Evolutionary conservation across 768 basidiomycete species (phyloP).

Genomic region (Hypholoma sublateritium): DNA sequence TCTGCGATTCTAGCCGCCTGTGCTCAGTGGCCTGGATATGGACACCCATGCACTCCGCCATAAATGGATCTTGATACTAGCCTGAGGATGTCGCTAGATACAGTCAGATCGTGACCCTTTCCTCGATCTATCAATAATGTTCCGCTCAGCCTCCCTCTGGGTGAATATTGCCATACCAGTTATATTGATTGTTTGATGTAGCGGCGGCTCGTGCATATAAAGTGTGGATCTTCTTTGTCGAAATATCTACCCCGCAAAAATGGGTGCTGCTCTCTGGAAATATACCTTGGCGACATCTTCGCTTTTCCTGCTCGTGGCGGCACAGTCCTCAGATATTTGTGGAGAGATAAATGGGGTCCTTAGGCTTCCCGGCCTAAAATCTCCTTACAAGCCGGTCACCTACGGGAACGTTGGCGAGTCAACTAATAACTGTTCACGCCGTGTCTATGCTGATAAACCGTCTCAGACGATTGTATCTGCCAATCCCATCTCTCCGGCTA

Average conservation of each 20-base stretch:
- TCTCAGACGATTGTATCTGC: conserved; percentile 43
- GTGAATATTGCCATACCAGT: not conserved
- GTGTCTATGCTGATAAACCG: not conserved
- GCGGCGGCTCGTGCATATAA: not conserved
- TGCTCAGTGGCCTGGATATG: too few relatives aligned
- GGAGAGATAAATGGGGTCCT: conserved; percentile 34
- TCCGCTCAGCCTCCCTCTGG: not conserved
- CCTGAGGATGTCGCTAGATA: too few relatives aligned
- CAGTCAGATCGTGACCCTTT: too few relatives aligned
- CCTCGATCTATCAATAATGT: not conserved
- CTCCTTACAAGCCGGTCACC: conserved; percentile 20
- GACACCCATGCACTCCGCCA: too few relatives aligned
- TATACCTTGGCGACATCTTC: conserved; percentile 2
- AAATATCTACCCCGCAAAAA: not conserved
- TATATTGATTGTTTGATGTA: not conserved
- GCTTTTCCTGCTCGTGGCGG: conserved; percentile 3
- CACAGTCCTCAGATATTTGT: conserved; percentile 32
- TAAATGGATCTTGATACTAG: too few relatives aligned
- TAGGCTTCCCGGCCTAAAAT: conserved; percentile 21
- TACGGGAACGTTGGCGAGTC: conserved; percentile 32
- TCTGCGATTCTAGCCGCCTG: too few relatives aligned
- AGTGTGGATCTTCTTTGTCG: too few relatives aligned
- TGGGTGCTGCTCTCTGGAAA: conserved; percentile 8
- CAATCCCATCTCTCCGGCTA: conserved; percentile 36
- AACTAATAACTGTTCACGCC: not conserved